These are phyloP conservation scores for Suillus brevipes DNA, from an alignment of 768 basidiomycete species.

Conservation along the genomic window DNA sequence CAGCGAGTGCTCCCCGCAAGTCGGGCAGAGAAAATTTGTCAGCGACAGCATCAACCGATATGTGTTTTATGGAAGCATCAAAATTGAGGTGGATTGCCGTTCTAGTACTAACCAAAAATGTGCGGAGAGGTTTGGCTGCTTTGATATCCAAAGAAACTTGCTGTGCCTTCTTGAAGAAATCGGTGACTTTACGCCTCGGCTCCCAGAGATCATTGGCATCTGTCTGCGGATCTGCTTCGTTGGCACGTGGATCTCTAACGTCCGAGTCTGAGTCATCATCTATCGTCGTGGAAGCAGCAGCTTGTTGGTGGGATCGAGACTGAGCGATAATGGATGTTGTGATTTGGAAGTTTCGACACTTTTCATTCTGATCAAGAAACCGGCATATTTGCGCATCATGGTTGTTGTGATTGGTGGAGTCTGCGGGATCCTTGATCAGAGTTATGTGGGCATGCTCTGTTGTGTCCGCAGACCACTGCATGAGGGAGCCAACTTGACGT, in stretches of 20 bases:
- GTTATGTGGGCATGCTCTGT: constrained; percentile 38
- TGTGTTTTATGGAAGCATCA: background rate
- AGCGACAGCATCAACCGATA: background rate
- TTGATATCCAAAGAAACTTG: no score
- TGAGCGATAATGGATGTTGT: no score
- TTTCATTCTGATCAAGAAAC: constrained; percentile 33
- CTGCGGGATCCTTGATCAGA: constrained; percentile 33
- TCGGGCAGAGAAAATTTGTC: constrained; percentile 1
- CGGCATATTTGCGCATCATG: constrained; percentile 33
- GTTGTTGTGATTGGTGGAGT: constrained; percentile 28
- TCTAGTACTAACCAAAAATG: background rate
- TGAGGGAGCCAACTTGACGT: constrained; percentile 26
- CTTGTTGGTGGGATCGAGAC: no score
- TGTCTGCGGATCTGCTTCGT: no score
- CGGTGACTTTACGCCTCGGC: no score
- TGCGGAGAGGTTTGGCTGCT: background rate
- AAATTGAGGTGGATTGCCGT: background rate
- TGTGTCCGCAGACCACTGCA: constrained; percentile 34
- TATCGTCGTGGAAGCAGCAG: no score
- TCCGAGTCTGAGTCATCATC: no score
- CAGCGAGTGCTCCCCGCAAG: background rate
- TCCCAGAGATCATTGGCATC: no score
- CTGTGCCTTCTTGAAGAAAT: no score
- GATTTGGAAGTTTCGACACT: no score
- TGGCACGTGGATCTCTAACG: no score